Evolutionary conservation across 2,329 filamentous ascomycete species (phyloP).

Genomic region (Fusarium fracticaudum): DNA sequence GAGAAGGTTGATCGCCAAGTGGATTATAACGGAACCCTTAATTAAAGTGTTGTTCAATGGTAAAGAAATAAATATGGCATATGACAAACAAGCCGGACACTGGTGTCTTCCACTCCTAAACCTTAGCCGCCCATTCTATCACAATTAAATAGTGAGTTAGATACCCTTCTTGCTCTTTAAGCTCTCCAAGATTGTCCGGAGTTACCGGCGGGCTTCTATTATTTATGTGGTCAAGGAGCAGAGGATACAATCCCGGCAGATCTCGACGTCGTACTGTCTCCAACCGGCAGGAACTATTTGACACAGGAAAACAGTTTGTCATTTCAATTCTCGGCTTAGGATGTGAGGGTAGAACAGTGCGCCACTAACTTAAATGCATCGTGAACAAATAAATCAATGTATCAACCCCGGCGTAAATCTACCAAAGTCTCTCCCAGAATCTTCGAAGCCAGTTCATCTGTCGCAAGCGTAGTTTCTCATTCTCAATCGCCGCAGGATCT

Average conservation of each 20-base stretch:
- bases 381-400: fast-evolving
- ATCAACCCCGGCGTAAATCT: not conserved
- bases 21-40: not conserved
- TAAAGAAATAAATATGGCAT: not conserved
- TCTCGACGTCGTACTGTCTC: not conserved
- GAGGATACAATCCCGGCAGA: not conserved
- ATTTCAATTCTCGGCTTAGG: not conserved
- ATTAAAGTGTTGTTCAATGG: not conserved
- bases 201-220: not conserved
- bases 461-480: not conserved
- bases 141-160: fast-evolving
- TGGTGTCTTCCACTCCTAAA: fast-evolving
- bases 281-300: not conserved
- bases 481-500: not conserved
- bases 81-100: not conserved
- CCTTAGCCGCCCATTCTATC: fast-evolving
- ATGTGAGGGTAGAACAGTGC: fast-evolving
- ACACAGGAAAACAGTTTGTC: fast-evolving
- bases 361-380: no score
- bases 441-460: not conserved
- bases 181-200: fast-evolving
- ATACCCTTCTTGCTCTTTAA: fast-evolving
- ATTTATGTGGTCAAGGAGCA: not conserved
- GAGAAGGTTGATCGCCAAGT: not conserved
- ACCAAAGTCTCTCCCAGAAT: not conserved